Base-by-base conservation (phyloP, 2,329 filamentous ascomycete genomes). In the Aspergillus sp. region DNA sequence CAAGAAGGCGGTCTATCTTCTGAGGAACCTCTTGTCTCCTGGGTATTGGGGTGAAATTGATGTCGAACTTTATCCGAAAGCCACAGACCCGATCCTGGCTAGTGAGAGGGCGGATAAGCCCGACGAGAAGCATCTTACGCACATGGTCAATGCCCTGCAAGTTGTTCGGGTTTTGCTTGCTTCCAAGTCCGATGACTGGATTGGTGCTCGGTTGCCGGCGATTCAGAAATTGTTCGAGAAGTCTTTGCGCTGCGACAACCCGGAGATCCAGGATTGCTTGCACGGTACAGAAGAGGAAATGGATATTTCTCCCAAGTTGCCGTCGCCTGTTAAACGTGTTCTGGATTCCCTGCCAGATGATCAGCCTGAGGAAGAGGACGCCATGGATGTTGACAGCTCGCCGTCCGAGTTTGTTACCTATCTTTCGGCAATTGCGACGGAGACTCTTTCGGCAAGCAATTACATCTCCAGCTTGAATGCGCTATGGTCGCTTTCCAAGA, bases 11-110 rank as follows among this genome's bases (percentile, higher is more conserved):
- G 81, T 97, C 60, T 77, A 84, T 17, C 76, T 97, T 44, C 77
- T 98, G 17, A 82, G 87, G 57, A 90, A 93, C 59, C 78, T 98
- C 33, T 75, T 98, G 20, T 89, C 91, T 49, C 84, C 88, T 13
- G 83, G 85, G 33, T 90, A 90, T 61, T 98, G 93, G 94, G 86
- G 84, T 32, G 90, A 97, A 61, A 75, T 96, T 30, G 90, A 96
- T 44, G 78, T 97, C 17, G 91, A 97, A 60, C 76, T 97, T 54
- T 93, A 96, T 59, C 85, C 87, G 3, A 94, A 93, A 60, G 85
- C 91, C 48, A 93, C 90, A 0, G 90, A 96, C 54, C 82, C 88
- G 38, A 86, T 96, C 47, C 73, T 96, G 10, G 83, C 85, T 2
- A 84, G 86, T 44, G 93, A 97, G 7, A 90, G 89, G 68, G 84